Evolutionary conservation across 345 rosid genomes (phyloP).

Genomic region (Syzygium aqueum): DNA sequence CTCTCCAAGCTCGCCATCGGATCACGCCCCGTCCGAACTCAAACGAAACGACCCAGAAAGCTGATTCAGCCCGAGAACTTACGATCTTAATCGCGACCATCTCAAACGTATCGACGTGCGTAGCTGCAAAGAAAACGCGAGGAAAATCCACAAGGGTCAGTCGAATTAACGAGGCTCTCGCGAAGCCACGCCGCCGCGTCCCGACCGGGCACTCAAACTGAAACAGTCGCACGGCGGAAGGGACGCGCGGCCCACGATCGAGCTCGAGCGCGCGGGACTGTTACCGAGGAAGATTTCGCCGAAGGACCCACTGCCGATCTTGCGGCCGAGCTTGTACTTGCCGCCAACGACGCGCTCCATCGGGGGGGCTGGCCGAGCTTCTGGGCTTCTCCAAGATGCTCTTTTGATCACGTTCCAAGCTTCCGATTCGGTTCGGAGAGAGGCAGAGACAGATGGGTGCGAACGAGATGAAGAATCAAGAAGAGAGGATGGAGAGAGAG

Average conservation of each 20-base stretch:
- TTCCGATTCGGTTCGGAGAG: neutral
- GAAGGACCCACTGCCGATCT: constrained; percentile 71
- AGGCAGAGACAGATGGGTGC: neutral
- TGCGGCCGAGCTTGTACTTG: constrained; percentile 51
- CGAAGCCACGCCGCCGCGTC: neutral
- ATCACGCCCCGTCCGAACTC: neutral
- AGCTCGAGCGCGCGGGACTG: neutral
- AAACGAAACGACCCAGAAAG: neutral
- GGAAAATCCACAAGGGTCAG: neutral
- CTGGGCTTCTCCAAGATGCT: neutral
- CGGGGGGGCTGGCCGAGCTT: neutral
- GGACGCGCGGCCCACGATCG: neutral
- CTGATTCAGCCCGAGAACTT: constrained; percentile 10
- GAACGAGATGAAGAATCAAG: too few relatives aligned
- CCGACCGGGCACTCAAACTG: neutral
- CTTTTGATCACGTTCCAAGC: neutral
- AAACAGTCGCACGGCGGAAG: neutral
- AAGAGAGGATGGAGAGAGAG: neutral
- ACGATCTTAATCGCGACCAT: constrained; percentile 70
- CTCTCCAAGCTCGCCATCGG: neutral
- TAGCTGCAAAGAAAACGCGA: constrained; percentile 28
- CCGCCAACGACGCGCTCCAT: constrained; percentile 58
- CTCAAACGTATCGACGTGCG: constrained; percentile 48
- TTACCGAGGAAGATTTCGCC: constrained; percentile 66
- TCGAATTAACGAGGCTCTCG: neutral